Evolutionary conservation across 805 yeast species (phyloP).

Genomic region (Suhomyces sp.): DNA sequence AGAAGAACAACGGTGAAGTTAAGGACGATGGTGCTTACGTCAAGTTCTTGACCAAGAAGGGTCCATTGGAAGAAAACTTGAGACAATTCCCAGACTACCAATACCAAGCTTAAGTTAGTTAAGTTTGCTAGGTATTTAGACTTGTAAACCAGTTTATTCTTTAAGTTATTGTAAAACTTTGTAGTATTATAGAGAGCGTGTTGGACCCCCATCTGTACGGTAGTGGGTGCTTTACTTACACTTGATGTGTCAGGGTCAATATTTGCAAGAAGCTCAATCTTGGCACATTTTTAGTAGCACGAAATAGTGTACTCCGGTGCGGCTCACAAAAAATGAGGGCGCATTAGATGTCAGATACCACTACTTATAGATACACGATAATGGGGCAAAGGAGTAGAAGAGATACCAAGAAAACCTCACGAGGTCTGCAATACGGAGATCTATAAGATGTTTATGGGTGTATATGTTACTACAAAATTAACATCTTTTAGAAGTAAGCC

Average conservation of each 20-base stretch:
- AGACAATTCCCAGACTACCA: slow-evolving; percentile 88
- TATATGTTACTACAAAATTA: too few relatives aligned
- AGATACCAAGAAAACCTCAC: not conserved
- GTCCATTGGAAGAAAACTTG: slow-evolving; percentile 90
- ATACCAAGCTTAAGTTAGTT: slow-evolving; percentile 33
- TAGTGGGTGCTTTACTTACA: too few relatives aligned
- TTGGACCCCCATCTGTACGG: too few relatives aligned
- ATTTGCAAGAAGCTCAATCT: too few relatives aligned
- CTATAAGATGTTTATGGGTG: not conserved
- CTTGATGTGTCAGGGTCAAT: too few relatives aligned
- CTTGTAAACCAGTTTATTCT: slow-evolving; percentile 1
- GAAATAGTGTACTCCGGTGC: not conserved
- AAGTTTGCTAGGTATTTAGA: slow-evolving; percentile 2
- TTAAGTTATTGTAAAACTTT: not conserved
- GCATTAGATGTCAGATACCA: not conserved
- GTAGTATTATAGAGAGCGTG: not conserved
- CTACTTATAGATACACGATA: not conserved
- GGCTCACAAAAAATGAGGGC: not conserved
- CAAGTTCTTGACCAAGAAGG: slow-evolving; percentile 96
- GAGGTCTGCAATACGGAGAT: too few relatives aligned
- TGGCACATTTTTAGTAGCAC: too few relatives aligned
- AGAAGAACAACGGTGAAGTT: slow-evolving; percentile 96
- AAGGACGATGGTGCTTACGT: slow-evolving; percentile 99
- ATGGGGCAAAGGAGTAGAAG: not conserved
- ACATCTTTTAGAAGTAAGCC: not conserved